Conservation (phyloP, 129 eudicot genomes). For the Erigeron canadensis region DNA sequence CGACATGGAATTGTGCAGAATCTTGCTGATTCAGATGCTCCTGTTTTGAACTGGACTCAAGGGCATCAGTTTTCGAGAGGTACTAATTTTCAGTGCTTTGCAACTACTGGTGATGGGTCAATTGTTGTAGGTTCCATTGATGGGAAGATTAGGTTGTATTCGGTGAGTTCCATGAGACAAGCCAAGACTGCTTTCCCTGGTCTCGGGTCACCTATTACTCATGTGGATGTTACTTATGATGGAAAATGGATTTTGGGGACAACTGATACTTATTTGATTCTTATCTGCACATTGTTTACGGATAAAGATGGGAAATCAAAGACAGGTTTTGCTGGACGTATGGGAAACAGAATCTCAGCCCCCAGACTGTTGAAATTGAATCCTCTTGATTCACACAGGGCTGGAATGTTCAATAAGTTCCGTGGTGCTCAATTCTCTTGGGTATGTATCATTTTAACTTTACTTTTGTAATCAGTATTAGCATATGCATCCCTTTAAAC, state of each 20-base stretch:
- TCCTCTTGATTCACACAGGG: constrained; percentile 90
- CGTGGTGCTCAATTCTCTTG: constrained; percentile 94
- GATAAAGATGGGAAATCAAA: constrained; percentile 93
- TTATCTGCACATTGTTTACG: constrained; percentile 76
- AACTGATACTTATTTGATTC: constrained; percentile 88
- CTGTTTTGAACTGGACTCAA: constrained; percentile 93
- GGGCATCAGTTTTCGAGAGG: constrained; percentile 98
- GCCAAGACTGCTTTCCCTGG: constrained; percentile 99
- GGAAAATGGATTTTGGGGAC: constrained; percentile 98
- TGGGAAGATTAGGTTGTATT: constrained; percentile 92
- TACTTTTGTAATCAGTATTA: constrained; percentile 4
- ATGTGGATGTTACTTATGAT: constrained; percentile 95
- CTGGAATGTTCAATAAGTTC: constrained; percentile 80
- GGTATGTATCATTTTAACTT: constrained; percentile 50
- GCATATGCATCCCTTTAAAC: background rate
- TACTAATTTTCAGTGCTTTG: constrained; percentile 95
- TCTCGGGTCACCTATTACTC: constrained; percentile 90
- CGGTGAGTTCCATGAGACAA: constrained; percentile 77
- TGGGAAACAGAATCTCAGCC: constrained; percentile 85
- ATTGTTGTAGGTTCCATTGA: constrained; percentile 97
- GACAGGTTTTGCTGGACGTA: constrained; percentile 90
- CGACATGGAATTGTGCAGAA: constrained; percentile 88
- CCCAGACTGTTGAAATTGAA: constrained; percentile 86
- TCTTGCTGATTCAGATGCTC: constrained; percentile 65
- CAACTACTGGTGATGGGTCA: constrained; percentile 96